phyloP scores from a whole-genome alignment of 257 asterid genomes.

The Eustoma russellianum region DNA sequence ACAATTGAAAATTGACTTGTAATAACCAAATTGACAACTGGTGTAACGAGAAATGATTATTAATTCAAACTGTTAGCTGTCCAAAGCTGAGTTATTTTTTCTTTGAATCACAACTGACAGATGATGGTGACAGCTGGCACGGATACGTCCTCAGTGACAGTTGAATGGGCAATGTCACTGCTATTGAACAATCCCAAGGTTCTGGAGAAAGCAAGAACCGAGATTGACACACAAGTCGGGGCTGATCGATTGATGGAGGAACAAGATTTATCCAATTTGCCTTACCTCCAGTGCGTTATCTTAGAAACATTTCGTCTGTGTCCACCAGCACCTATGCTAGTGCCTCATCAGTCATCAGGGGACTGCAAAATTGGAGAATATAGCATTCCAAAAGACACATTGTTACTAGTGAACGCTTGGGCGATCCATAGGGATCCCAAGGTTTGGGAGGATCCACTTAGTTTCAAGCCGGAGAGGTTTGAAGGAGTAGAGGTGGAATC shows the following conservation, averaged over 20 bases:
- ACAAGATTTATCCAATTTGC: conserved; percentile 18
- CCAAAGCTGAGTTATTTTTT: background rate
- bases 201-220: conserved; percentile 12
- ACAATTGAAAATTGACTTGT: conserved; percentile 39
- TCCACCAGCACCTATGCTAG: conserved; percentile 42
- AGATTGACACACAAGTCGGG: conserved; percentile 17
- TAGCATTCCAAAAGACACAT: conserved; percentile 44
- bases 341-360: conserved; percentile 47
- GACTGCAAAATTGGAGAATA: conserved; percentile 45
- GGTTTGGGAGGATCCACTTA: conserved; percentile 41
- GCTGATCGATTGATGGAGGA: conserved; percentile 17
- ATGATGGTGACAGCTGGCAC: conserved; percentile 32
- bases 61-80: background rate
- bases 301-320: conserved; percentile 35
- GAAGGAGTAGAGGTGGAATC: conserved; percentile 19
- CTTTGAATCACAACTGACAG: conserved; percentile 4
- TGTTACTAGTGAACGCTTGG: conserved; percentile 58
- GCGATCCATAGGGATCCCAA: conserved; percentile 54
- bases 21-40: conserved; percentile 23
- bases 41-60: too few species aligned
- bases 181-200: conserved; percentile 25
- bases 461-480: conserved; percentile 55
- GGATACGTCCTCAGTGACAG: conserved; percentile 23
- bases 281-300: conserved; percentile 25
- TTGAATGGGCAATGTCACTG: conserved; percentile 40